Evolutionary conservation across 148 eudicot species (phyloP).

Genomic region (Amaranthus palmeri): DNA sequence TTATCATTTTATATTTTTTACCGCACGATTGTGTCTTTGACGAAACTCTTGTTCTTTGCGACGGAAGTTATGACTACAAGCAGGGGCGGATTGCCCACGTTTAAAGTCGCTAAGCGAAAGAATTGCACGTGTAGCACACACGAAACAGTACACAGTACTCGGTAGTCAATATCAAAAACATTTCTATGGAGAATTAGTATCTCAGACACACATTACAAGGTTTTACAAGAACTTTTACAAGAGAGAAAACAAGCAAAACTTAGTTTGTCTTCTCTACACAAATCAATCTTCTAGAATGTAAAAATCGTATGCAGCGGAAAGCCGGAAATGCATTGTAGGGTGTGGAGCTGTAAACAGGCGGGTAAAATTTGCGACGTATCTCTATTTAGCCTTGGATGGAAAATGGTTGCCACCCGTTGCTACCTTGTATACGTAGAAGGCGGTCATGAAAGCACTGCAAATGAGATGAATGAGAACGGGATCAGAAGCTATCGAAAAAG

Average conservation of each 20-base stretch:
- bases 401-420: conserved; percentile 81
- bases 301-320: conserved; percentile 13
- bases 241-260: neutral
- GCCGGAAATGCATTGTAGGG: conserved; percentile 9
- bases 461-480: conserved; percentile 13
- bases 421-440: conserved; percentile 80
- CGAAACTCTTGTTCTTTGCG: too few species aligned
- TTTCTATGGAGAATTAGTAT: conserved; percentile 3
- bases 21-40: too few species aligned
- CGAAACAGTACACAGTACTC: too few species aligned
- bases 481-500: conserved; percentile 14
- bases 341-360: neutral
- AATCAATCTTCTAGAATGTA: neutral
- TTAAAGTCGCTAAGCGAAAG: neutral
- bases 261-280: neutral
- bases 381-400: conserved; percentile 63
- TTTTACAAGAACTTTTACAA: neutral
- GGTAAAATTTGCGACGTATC: conserved; percentile 2
- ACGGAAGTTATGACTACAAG: neutral
- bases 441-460: conserved; percentile 84
- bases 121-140: neutral
- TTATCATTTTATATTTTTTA: neutral
- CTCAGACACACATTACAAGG: neutral
- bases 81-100: neutral
- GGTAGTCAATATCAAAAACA: neutral